Conservation (phyloP, 306 rosid genomes). For the Citrullus amarus region DNA sequence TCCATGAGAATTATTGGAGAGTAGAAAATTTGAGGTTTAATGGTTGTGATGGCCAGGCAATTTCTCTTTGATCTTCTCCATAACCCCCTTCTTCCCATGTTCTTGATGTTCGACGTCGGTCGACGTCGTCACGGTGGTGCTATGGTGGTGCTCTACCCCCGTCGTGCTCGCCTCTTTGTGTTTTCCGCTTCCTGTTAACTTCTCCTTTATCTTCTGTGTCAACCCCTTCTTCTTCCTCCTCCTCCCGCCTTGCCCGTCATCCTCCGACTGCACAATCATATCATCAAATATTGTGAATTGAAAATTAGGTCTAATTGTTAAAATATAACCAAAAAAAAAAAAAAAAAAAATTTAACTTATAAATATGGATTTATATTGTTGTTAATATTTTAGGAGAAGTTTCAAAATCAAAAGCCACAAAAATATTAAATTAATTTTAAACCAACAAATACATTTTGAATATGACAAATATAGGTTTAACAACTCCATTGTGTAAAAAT, state of each 20-base stretch:
- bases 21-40: neutral
- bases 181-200: constrained; percentile 20
- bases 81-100: constrained; percentile 45
- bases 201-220: constrained; percentile 56
- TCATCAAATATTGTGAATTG: neutral
- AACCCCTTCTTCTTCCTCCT: constrained; percentile 54
- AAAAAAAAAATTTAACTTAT: no score
- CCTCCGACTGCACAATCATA: constrained; percentile 36
- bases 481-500: no score
- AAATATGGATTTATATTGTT: no score
- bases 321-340: no score
- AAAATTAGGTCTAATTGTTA: no score
- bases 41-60: constrained; percentile 60
- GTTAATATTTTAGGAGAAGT: no score
- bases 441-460: no score
- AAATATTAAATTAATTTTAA: no score
- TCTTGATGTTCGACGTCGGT: constrained; percentile 14
- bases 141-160: constrained; percentile 5
- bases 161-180: constrained; percentile 7
- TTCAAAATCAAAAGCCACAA: no score
- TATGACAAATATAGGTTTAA: no score
- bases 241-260: constrained; percentile 69
- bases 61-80: constrained; percentile 71
- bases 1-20: neutral
- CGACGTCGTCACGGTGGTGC: neutral